Evolutionary conservation across 805 yeast species (phyloP).

Genomic region (Tanozyma kutaoensis): DNA sequence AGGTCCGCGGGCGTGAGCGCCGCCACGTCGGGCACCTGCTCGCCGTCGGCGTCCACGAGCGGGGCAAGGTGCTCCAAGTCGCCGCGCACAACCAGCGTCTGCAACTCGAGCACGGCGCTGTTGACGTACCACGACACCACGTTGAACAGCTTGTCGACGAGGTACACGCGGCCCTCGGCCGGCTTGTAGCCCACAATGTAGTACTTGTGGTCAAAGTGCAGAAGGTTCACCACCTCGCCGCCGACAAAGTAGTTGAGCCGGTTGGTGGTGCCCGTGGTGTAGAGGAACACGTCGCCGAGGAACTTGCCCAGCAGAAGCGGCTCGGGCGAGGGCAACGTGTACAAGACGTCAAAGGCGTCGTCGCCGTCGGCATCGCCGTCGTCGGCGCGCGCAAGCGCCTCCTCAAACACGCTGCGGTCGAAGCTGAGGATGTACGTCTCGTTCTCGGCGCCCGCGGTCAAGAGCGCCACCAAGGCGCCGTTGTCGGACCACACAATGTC

Average conservation of each 20-base stretch:
- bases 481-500: constrained; percentile 88
- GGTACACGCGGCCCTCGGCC: constrained; percentile 70
- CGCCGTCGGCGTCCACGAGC: constrained; percentile 22
- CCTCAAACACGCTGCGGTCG: constrained; percentile 52
- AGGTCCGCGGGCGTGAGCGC: constrained; percentile 41
- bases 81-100: constrained; percentile 90
- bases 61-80: constrained; percentile 59
- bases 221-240: constrained; percentile 80
- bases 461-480: constrained; percentile 76
- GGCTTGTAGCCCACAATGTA: constrained; percentile 83
- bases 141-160: constrained; percentile 82
- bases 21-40: constrained; percentile 22
- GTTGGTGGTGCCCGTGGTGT: constrained; percentile 67
- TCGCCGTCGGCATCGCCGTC: constrained; percentile 51
- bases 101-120: constrained; percentile 82
- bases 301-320: constrained; percentile 80
- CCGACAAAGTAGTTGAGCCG: constrained; percentile 93
- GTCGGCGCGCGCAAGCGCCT: constrained; percentile 53
- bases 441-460: constrained; percentile 26
- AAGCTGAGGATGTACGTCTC: constrained; percentile 69
- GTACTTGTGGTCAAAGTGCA: constrained; percentile 82
- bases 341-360: constrained; percentile 69
- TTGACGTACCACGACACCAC: constrained; percentile 74
- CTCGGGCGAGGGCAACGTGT: constrained; percentile 61
- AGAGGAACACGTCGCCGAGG: constrained; percentile 95